These are phyloP conservation scores for Stropharia rugosoannulata DNA, from an alignment of 768 basidiomycete genomes.

Conservation along the genomic window DNA sequence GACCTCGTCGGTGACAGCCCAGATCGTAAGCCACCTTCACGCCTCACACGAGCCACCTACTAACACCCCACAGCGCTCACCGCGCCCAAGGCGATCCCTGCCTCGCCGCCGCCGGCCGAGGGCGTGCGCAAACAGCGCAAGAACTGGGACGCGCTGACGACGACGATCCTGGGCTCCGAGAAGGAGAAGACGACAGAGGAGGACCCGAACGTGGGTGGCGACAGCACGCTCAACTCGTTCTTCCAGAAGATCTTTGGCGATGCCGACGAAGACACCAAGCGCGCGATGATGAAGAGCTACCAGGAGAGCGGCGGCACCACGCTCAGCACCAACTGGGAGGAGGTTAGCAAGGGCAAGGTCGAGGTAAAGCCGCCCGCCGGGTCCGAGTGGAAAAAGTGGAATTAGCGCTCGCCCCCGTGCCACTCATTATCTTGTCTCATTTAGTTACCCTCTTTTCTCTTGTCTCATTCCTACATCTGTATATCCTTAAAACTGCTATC, in stretches of 20 bases:
- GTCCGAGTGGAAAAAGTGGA: slow-evolving; percentile 83
- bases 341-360: slow-evolving; percentile 69
- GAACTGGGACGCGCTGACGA: slow-evolving; percentile 90
- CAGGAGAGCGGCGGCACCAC: slow-evolving; percentile 94
- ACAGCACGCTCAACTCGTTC: slow-evolving; percentile 81
- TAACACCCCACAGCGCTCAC: slow-evolving; percentile 17
- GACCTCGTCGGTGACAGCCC: slow-evolving; percentile 70
- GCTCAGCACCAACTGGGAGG: slow-evolving; percentile 94
- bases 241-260: slow-evolving; percentile 91
- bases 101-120: slow-evolving; percentile 28
- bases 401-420: slow-evolving; percentile 22
- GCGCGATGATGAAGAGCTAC: slow-evolving; percentile 99
- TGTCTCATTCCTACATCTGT: slow-evolving; percentile 9
- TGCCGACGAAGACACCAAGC: slow-evolving; percentile 87
- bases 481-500: background rate
- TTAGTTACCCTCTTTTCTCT: slow-evolving; percentile 7
- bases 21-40: slow-evolving; percentile 54
- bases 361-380: slow-evolving; percentile 84
- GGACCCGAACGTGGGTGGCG: slow-evolving; percentile 90
- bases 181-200: slow-evolving; percentile 70
- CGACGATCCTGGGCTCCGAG: slow-evolving; percentile 61
- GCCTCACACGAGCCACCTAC: background rate
- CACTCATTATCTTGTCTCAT: background rate
- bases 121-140: slow-evolving; percentile 64
- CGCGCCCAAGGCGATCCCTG: slow-evolving; percentile 27